A percentile compares a stretch with the other conserved stretches of the same genome.
These are phyloP conservation scores for Diaporthe batatas DNA, from an alignment of 2,329 filamentous ascomycete species.

Conservation along the genomic window DNA sequence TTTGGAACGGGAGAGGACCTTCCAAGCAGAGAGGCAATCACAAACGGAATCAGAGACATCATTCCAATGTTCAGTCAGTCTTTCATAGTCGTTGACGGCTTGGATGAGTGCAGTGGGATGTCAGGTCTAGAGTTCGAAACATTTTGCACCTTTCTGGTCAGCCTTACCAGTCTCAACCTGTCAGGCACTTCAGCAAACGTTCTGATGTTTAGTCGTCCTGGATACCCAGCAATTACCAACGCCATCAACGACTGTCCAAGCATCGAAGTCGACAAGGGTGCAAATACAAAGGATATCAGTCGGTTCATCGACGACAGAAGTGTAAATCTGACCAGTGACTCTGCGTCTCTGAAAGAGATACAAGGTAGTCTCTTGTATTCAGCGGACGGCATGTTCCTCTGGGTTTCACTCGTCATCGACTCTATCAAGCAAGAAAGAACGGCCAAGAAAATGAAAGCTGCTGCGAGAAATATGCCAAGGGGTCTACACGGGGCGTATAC, in stretches of 20 bases:
- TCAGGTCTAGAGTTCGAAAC: slow-evolving; percentile 6
- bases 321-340: slow-evolving; percentile 1
- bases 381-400: slow-evolving; percentile 16
- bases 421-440: slow-evolving; percentile 26
- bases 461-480: slow-evolving; percentile 2
- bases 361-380: background rate
- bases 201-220: background rate
- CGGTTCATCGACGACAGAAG: slow-evolving; percentile 26
- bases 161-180: background rate
- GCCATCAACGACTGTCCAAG: background rate
- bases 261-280: slow-evolving; percentile 22
- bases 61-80: background rate
- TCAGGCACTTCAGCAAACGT: slow-evolving; percentile 7
- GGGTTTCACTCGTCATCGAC: slow-evolving; percentile 20
- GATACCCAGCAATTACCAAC: background rate
- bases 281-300: slow-evolving; percentile 10
- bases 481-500: slow-evolving; percentile 8
- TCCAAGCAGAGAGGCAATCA: slow-evolving; percentile 14
- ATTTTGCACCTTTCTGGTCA: background rate
- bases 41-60: background rate
- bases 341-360: background rate
- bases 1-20: background rate
- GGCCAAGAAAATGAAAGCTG: slow-evolving; percentile 24
- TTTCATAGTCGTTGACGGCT: slow-evolving; percentile 25
- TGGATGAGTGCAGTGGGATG: slow-evolving; percentile 29